These are phyloP conservation scores for Candida xiaguanensis DNA, from an alignment of 805 yeast genomes.

Conservation along the genomic window DNA sequence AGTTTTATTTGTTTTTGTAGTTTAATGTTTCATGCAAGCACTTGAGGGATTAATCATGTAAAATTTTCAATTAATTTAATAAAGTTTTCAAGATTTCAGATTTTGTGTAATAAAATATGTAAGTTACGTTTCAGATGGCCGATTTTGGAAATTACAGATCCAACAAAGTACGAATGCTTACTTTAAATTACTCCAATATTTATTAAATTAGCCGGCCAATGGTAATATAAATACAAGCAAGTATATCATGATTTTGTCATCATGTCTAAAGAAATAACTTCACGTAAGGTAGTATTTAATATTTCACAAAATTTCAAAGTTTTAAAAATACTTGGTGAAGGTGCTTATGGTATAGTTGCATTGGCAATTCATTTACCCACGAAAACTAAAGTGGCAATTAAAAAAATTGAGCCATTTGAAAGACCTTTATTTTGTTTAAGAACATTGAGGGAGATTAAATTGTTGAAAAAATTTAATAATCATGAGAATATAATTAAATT, in stretches of 20 bases:
- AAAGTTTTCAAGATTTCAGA: neutral
- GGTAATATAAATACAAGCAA: too few species aligned
- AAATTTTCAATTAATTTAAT: too few species aligned
- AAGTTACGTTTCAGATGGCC: neutral
- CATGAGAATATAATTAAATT: slow-evolving; percentile 74
- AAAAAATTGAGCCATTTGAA: slow-evolving; percentile 70
- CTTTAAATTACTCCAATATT: neutral
- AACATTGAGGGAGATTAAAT: slow-evolving; percentile 66
- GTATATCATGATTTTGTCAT: too few species aligned
- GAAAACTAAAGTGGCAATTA: slow-evolving; percentile 66
- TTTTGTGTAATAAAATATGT: slow-evolving; percentile 1
- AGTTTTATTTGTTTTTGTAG: too few species aligned
- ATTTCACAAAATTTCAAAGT: slow-evolving; percentile 61
- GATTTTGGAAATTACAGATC: neutral
- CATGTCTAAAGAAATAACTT: neutral
- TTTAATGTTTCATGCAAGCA: too few species aligned
- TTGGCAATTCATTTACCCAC: slow-evolving; percentile 63
- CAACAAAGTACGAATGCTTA: neutral
- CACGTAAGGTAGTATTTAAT: slow-evolving; percentile 45
- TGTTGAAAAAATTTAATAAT: slow-evolving; percentile 54
- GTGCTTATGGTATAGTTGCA: slow-evolving; percentile 79
- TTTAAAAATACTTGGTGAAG: slow-evolving; percentile 65
- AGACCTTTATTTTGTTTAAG: slow-evolving; percentile 63
- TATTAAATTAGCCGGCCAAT: too few species aligned
- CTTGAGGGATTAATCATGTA: too few species aligned